These are phyloP conservation scores for Clarireedia monteithiana DNA, from an alignment of 2,329 filamentous ascomycete genomes.

Conservation along the genomic window DNA sequence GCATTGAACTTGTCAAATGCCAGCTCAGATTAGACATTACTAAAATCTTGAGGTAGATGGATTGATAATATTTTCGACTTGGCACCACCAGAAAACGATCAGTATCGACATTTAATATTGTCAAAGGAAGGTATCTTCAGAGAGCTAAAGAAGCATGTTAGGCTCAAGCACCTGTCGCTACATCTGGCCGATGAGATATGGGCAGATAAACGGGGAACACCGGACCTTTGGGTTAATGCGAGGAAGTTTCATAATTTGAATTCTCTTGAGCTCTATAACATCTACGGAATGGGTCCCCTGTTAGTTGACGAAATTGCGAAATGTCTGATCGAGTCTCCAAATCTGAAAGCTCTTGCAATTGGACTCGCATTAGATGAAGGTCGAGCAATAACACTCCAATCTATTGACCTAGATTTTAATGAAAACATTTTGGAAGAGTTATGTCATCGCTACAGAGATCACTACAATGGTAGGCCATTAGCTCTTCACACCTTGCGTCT, in stretches of 20 bases:
- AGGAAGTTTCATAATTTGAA: background rate
- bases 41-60: background rate
- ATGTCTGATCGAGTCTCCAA: background rate
- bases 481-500: background rate
- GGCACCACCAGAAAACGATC: background rate
- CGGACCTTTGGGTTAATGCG: background rate
- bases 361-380: background rate
- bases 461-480: background rate
- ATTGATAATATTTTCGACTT: background rate
- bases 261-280: background rate
- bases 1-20: background rate
- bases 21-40: background rate
- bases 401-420: background rate
- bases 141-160: background rate
- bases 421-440: background rate
- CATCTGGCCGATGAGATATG: background rate
- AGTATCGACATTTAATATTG: background rate
- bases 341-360: background rate
- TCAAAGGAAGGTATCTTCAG: background rate
- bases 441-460: background rate
- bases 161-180: background rate
- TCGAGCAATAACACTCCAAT: background rate
- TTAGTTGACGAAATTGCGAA: background rate
- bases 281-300: background rate
- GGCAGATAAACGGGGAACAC: background rate